These are phyloP conservation scores for Phaseolus coccineus DNA, from an alignment of 331 rosid genomes.

Conservation along the genomic window DNA sequence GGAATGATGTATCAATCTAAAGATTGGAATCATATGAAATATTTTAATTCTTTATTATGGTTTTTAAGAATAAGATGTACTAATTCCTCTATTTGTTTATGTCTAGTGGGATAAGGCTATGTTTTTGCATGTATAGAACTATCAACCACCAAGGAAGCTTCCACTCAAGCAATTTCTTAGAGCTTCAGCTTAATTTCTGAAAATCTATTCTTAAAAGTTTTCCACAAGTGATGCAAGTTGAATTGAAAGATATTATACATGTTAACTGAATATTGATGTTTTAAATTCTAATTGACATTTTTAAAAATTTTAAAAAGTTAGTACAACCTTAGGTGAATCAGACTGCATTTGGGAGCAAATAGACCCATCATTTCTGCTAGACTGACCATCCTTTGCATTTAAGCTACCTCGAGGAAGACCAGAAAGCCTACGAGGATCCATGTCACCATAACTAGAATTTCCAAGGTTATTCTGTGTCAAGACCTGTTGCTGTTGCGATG, in stretches of 20 bases:
- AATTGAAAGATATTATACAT: neutral
- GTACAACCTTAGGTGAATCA: constrained; percentile 77
- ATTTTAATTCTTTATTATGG: constrained; percentile 5
- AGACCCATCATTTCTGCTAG: constrained; percentile 75
- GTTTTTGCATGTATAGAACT: neutral
- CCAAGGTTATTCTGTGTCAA: constrained; percentile 75
- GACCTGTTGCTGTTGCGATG: constrained; percentile 78
- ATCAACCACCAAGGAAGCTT: neutral
- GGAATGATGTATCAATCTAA: constrained; percentile 14
- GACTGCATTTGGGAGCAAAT: constrained; percentile 83
- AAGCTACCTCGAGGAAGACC: constrained; percentile 74
- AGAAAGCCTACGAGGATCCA: constrained; percentile 81
- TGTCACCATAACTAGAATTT: constrained; percentile 69
- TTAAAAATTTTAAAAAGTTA: constrained; percentile 24
- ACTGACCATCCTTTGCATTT: constrained; percentile 76
- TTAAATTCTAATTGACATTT: constrained; percentile 5
- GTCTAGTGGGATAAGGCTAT: neutral
- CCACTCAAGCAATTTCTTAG: constrained; percentile 15
- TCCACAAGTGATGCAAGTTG: neutral
- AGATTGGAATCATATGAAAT: constrained; percentile 14
- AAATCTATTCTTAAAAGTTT: constrained; percentile 19
- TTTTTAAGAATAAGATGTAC: neutral
- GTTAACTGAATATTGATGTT: constrained; percentile 9
- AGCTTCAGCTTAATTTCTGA: neutral
- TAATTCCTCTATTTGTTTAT: neutral